Evolutionary conservation across 2,329 filamentous ascomycete species (phyloP).

Genomic region (Clonostachys byssicola): DNA sequence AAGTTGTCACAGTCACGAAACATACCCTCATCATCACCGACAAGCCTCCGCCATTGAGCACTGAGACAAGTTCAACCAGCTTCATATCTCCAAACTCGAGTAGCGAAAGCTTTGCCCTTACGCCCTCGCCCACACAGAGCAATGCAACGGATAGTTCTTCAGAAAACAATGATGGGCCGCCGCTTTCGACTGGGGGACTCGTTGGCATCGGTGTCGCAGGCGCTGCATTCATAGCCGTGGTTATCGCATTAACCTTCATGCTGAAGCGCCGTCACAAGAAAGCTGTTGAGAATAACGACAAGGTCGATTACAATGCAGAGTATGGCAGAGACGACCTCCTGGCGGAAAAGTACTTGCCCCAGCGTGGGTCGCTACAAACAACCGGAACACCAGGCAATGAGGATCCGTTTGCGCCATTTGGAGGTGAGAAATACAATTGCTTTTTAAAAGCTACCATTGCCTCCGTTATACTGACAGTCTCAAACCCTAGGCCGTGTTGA

Average conservation of each 20-base stretch:
- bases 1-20: slow-evolving; percentile 24
- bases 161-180: slow-evolving; percentile 1
- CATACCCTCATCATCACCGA: slow-evolving; percentile 23
- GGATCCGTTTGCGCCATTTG: slow-evolving; percentile 38
- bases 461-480: too few relatives aligned
- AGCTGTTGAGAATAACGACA: slow-evolving; percentile 2
- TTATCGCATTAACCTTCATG: slow-evolving; percentile 13
- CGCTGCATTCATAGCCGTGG: slow-evolving; percentile 14
- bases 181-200: slow-evolving; percentile 16
- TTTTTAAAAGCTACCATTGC: too few relatives aligned
- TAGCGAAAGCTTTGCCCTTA: neutral
- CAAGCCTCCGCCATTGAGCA: slow-evolving; percentile 9
- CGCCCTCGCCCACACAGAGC: neutral
- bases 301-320: neutral
- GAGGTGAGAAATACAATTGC: slow-evolving; percentile 24
- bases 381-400: slow-evolving; percentile 12
- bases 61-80: neutral
- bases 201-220: slow-evolving; percentile 24
- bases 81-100: slow-evolving; percentile 3
- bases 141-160: neutral
- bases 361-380: slow-evolving; percentile 16
- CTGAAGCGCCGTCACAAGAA: slow-evolving; percentile 12
- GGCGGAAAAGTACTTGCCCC: slow-evolving; percentile 17
- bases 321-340: slow-evolving; percentile 7
- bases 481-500: slow-evolving; percentile 22